Percentiles rank a stretch among this genome's conserved stretches.
Conservation (phyloP, 1,284 basidiomycete genomes). For the Chalciporus sp. region DNA sequence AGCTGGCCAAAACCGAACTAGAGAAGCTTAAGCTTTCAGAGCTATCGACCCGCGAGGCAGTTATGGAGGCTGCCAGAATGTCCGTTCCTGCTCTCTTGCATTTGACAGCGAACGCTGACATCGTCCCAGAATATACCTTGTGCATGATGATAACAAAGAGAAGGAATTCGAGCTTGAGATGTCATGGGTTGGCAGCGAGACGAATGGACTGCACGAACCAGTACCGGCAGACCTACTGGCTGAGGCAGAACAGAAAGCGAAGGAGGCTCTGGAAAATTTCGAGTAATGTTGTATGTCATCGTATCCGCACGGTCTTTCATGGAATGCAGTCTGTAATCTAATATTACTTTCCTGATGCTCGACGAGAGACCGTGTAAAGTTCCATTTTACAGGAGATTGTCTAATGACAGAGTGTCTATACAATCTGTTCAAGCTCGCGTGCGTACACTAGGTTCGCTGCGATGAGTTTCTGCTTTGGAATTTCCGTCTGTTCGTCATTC, state of each 20-base stretch:
- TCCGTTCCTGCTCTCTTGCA: constrained; percentile 44
- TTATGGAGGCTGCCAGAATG: constrained; percentile 94
- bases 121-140: constrained; percentile 84
- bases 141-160: constrained; percentile 97
- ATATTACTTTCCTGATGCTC: neutral
- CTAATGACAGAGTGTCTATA: constrained; percentile 48
- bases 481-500: constrained; percentile 76
- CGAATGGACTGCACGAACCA: constrained; percentile 75
- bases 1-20: constrained; percentile 96
- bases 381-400: neutral
- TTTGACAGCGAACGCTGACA: constrained; percentile 11
- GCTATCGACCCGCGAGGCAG: constrained; percentile 82
- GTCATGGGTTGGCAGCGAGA: constrained; percentile 94
- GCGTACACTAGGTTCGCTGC: constrained; percentile 76
- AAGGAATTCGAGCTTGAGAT: constrained; percentile 98
- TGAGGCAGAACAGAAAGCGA: constrained; percentile 89
- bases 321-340: constrained; percentile 19
- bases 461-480: constrained; percentile 82
- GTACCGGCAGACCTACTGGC: constrained; percentile 85
- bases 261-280: constrained; percentile 87
- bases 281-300: constrained; percentile 50
- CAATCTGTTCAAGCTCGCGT: constrained; percentile 86
- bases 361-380: neutral
- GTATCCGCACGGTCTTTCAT: constrained; percentile 1
- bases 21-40: constrained; percentile 91